These are phyloP conservation scores for Penicillium rolfsii DNA, from an alignment of 2,329 filamentous ascomycete genomes.

Conservation along the genomic window DNA sequence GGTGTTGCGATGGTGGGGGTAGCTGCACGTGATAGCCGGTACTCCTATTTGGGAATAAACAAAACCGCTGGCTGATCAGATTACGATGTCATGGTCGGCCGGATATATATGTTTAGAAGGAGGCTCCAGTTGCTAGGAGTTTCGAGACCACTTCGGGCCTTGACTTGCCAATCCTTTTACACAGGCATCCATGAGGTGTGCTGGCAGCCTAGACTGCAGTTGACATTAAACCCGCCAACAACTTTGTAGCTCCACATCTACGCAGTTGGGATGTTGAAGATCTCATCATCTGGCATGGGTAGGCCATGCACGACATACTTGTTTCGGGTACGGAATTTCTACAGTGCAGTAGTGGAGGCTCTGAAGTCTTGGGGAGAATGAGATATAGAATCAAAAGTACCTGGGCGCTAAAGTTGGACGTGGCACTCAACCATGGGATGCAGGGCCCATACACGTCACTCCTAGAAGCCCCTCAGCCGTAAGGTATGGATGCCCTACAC, in stretches of 20 bases:
- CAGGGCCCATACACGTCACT: constrained; percentile 23
- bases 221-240: not conserved
- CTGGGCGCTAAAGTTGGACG: constrained; percentile 24
- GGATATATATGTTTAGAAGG: not conserved
- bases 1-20: constrained; percentile 41
- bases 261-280: constrained; percentile 10
- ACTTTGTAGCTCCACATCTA: constrained; percentile 4
- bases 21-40: constrained; percentile 30
- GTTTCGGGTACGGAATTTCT: constrained; percentile 7
- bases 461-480: constrained; percentile 8
- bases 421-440: constrained; percentile 24
- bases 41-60: constrained; percentile 23
- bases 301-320: constrained; percentile 21
- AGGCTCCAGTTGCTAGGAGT: not conserved
- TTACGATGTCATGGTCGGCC: not conserved
- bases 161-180: not conserved
- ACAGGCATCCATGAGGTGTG: constrained; percentile 14
- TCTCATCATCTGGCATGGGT: constrained; percentile 14
- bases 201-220: constrained; percentile 13
- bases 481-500: not conserved
- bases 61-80: not conserved
- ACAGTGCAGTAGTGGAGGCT: constrained; percentile 11
- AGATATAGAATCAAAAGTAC: not conserved
- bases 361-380: not conserved
- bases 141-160: not conserved